Evolutionary conservation across 805 yeast genomes (phyloP), one percentile per base, ranked within the genome.

Genomic region (Cyberlindnera nakhonratchasimensis): DNA sequence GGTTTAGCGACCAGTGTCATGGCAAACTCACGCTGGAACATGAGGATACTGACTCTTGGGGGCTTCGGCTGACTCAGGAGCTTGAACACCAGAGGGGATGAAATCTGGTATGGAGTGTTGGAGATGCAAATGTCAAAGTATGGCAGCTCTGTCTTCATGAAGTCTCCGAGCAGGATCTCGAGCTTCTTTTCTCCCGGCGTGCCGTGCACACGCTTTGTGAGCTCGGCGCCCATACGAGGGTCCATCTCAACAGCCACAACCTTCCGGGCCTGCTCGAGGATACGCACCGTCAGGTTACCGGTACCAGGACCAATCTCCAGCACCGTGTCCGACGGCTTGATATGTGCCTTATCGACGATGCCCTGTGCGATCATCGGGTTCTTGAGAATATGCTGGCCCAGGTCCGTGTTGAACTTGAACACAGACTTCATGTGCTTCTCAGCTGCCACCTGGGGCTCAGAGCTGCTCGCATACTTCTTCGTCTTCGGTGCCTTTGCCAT

Each of bases 221-320:
- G 72, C 65, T 93, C 99, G 0, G 98, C 98, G 3, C 98, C 99
- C 99, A 93, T 93, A 68, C 97, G 74, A n/a, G 99, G 99, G 67
- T 93, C 99, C 88, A 90, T 90, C 69, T 93, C 99, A 40, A 86
- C 93, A 0, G 98, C 99, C 36, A 87, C 77, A n/a, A 91, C 97
- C 55, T 87, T 89, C 43, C 86, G 74, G 0, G 97, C 98, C 63
- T 89, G 84, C 55, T 91, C 97, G 42, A 93, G 66, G 28, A 93
- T 93, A 48, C 95, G 74, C 28, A 91, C 95, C 0, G 99, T 93
- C 66, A 93, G 73, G 58, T 93, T 93, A 70, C 99, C 99, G 0
- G 99, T 93, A 79, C 99, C 99, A 3, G 99, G 99, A 57, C 99
- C 99, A 39, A 93, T 96, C 69, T 93, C 99, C 31, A 93, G 71